Base-by-base conservation (phyloP, 495 filamentous ascomycete genomes). In the Aspergillus baeticus region DNA sequence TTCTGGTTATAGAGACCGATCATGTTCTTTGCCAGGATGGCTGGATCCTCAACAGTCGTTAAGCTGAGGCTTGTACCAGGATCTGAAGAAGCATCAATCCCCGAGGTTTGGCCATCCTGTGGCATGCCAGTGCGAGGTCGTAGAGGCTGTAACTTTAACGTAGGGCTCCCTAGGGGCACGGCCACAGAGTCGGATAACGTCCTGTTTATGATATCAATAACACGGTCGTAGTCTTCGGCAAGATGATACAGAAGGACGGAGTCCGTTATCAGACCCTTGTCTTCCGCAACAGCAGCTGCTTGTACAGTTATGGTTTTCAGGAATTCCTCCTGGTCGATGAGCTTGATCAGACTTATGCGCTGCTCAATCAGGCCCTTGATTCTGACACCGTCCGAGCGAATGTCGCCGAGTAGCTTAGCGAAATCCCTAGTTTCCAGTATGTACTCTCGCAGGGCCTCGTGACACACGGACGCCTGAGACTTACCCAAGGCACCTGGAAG, bases 381-480 rank as follows among this genome's bases (percentile, higher is more conserved):
- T 50, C 91, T 85, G 26, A 79, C 82, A 15, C 94, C 94, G 62
- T 96, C 89, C 7, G 81, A 78, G 54, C 83, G 82, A 55, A 99
- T 88, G 65, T 99, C 95, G 34, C 95, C 94, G 47, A 99, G 86
- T 18, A 99, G 79, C 59, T 89, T 88, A 58, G 92, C 91, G 67
- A 96, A 98, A 66, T 98, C 94, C 52, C 92, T 81, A 10, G 89
- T 96, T 73, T 98, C 94, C 17, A 99, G 79, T 35, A 96, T 89
- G 50, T 96, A 88, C 66, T 98, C 94, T n/a, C 91, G 88, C 53
- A 99, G 78, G 17, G 92, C 92, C 66, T 96, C 91, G 68, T 97
- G 90, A 70, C 93, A 98, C 37, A 97, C 81, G 1, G 82, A 77
- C 33, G 87, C 81, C 66, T 98, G 94, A 13, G 84, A 83, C 55